Base-by-base conservation (phyloP, 2,329 filamentous ascomycete genomes). In the Colletotrichum agaves region DNA sequence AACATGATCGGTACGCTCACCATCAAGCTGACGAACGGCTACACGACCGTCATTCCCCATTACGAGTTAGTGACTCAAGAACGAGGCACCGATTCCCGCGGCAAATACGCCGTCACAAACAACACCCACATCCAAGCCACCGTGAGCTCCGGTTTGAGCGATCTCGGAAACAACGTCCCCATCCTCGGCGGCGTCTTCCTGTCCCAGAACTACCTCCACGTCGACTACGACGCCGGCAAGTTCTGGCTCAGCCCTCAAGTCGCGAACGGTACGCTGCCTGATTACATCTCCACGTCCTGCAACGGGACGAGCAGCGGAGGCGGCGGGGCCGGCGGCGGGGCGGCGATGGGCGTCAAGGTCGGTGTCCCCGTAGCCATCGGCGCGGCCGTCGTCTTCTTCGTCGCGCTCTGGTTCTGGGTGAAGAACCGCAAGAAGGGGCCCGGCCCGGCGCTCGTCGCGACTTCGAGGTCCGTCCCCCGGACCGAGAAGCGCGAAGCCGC, bases 241-340 rank as follows among this genome's bases (percentile, higher is more conserved):
- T 71, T 71, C 44, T 71, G 70, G 70, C 64, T 72, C 23, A 69
- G 67, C 39, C 67, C 67, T 2, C 66, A 69, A 5, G 66, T 69
- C 11, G 62, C 41, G 4, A 69, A 69, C 52, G 66, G 66, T 6
- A 67, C 66, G 3, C 11, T 61, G 4, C 62, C 66, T 8, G 62
- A 68, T 31, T 21, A 57, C 47, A 55, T 70, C 21, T 55, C 64
- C 17, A 31, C 67, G n/a, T 39, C 55, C 13, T 68, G 58, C 55
- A 67, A 68, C 43, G 58, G 64, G 35, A 63, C 59, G 3, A 44
- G 33, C 19, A 50, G 15, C 0, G 37, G 8, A 4, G 15, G 3
- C 6, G 23, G 13, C 0, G 37, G 8, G 4, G 15, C 2, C 6
- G 23, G 13, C 2, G n/a, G 33, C 41, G 37, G 43, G 31, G 6